Conservation (phyloP, 495 filamentous ascomycete genomes). For the Glarea lozoyensis region DNA sequence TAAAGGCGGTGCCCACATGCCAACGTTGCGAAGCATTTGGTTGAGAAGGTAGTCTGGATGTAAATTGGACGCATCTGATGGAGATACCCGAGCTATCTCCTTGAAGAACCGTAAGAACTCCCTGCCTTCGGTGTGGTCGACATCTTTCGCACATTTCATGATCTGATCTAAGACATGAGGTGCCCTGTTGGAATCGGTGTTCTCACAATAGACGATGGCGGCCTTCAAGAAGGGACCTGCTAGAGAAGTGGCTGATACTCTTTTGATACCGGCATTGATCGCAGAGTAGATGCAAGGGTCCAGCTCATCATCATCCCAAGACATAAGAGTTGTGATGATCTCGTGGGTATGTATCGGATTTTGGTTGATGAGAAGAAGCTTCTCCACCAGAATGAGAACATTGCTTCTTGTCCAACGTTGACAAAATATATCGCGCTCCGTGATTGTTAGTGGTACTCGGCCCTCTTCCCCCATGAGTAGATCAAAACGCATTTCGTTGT, state of each 20-base stretch:
- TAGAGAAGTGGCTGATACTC: background rate
- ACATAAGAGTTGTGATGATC: conserved; percentile 35
- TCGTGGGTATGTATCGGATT: conserved; percentile 30
- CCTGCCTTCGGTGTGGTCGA: conserved; percentile 35
- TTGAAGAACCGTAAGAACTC: conserved; percentile 55
- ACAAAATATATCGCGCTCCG: conserved; percentile 34
- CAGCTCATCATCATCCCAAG: conserved; percentile 17
- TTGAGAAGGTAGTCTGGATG: conserved; percentile 29
- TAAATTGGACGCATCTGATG: conserved; percentile 28
- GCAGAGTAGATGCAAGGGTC: conserved; percentile 12
- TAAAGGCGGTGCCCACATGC: conserved; percentile 59
- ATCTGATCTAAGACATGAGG: conserved; percentile 47
- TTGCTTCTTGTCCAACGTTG: conserved; percentile 28
- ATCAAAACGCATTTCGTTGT: conserved; percentile 11
- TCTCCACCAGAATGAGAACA: conserved; percentile 39
- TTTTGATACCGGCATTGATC: conserved; percentile 15
- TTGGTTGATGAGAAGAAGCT: conserved; percentile 39
- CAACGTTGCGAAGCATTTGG: conserved; percentile 43
- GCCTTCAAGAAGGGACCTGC: conserved; percentile 17
- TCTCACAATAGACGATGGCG: conserved; percentile 19
- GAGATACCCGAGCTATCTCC: conserved; percentile 25
- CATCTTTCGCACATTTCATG: conserved; percentile 38
- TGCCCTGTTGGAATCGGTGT: conserved; percentile 27
- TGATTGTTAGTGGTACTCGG: conserved; percentile 28
- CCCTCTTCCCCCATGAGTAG: conserved; percentile 6